These are phyloP conservation scores for Sarcodon sp. DNA, from an alignment of 768 basidiomycete genomes.

Conservation along the genomic window DNA sequence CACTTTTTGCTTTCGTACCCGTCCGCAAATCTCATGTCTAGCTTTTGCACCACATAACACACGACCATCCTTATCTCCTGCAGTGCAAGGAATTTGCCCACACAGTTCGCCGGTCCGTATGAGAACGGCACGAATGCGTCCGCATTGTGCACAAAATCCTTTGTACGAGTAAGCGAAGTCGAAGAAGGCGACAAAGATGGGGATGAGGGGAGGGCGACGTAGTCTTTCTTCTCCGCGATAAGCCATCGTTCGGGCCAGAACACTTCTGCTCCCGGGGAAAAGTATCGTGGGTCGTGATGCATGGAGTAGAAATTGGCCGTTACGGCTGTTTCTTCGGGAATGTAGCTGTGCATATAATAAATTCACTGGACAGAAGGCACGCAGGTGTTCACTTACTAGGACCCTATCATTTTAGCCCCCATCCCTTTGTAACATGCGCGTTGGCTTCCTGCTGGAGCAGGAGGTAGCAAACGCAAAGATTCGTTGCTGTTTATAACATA, in stretches of 20 bases:
- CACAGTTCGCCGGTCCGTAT: slow-evolving; percentile 29
- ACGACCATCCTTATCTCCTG: slow-evolving; percentile 28
- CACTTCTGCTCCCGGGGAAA: not conserved
- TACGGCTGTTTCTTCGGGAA: not conserved
- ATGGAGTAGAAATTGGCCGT: not conserved
- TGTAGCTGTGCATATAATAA: not conserved
- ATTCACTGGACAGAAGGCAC: not conserved
- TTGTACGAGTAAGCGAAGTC: too few relatives aligned
- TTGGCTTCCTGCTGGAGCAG: slow-evolving; percentile 25
- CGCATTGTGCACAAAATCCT: slow-evolving; percentile 13
- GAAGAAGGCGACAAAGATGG: not conserved
- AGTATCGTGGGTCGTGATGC: not conserved
- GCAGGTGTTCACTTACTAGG: slow-evolving; percentile 13
- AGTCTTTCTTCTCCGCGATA: too few relatives aligned
- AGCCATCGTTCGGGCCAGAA: not conserved
- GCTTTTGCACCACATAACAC: slow-evolving; percentile 23
- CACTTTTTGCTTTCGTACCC: slow-evolving; percentile 21
- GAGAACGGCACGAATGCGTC: slow-evolving; percentile 33
- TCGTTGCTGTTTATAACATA: slow-evolving; percentile 26
- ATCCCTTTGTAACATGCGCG: slow-evolving; percentile 8
- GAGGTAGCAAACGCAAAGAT: slow-evolving; percentile 29
- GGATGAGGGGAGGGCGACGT: too few relatives aligned
- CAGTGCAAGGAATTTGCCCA: slow-evolving; percentile 29
- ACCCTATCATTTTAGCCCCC: slow-evolving; percentile 17
- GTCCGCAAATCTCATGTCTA: slow-evolving; percentile 26